Base-by-base conservation (phyloP, 2,329 filamentous ascomycete genomes). In the Xylariaceae sp. region DNA sequence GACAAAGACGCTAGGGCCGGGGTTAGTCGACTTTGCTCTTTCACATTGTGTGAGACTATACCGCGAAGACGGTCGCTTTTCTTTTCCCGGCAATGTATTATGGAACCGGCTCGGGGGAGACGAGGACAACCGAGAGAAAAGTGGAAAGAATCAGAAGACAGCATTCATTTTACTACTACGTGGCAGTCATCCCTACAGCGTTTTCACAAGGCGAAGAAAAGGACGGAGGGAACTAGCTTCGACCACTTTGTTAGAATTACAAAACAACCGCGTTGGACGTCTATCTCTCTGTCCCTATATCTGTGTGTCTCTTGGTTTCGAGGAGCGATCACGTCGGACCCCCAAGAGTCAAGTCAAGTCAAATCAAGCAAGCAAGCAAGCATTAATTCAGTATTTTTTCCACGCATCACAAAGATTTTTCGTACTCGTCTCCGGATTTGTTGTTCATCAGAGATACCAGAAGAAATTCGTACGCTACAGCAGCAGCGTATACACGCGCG, bases 1-100 rank as follows among this genome's bases (percentile, higher is more conserved):
- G 82, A 68, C 76, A 73, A 60, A 77, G 82, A 70, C 82, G 76
- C 68, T 70, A 71, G 63, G 12, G 37, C 29, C 54, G 58, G 50
- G 48, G 48, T 60, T 51, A 20, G 20, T 50, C n/a, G 43, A 41
- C 61, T 52, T 45, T 54, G 10, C 43, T 63, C 56, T 48, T 57
- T 50, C 54, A 29, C 20, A 18, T 12, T 23, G 37, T 54, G 58
- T 57, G 54, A 60, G 23, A 54, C 29, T 32, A 32, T 47, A 48
- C 45, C 51, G 46, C 54, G 48, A 55, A 51, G 45, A 23, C 7
- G 12, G 6, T 37, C 32, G 12, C 32, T 26, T 48, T 18, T 21
- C n/a, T 45, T 52, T 54, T 43, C 48, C 57, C 62, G 62, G 59
- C 60, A 20, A 52, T 63, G 60, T 61, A 65, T 58, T 52, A 65